Evolutionary conservation across 2,329 filamentous ascomycete species (phyloP).

Genomic region (Monosporascus sp.): DNA sequence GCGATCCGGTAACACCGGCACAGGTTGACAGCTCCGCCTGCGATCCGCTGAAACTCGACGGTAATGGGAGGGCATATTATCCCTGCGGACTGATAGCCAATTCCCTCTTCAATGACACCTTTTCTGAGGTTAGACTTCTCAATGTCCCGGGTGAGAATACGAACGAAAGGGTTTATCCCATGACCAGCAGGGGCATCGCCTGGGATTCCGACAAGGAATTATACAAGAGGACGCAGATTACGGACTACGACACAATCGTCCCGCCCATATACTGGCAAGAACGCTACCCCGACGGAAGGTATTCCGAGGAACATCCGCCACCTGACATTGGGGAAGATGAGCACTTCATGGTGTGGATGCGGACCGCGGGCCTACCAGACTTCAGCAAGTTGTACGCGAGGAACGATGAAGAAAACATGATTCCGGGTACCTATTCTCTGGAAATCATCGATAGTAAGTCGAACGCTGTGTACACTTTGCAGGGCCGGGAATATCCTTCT

Average conservation of each 20-base stretch:
- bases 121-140: conserved; percentile 58
- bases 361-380: conserved; percentile 84
- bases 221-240: conserved; percentile 66
- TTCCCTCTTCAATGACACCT: conserved; percentile 94
- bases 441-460: conserved; percentile 72
- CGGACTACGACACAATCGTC: conserved; percentile 52
- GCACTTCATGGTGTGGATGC: conserved; percentile 97
- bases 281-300: conserved; percentile 65
- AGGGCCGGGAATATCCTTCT: conserved; percentile 1
- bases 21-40: conserved; percentile 67
- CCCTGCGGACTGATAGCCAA: conserved; percentile 96
- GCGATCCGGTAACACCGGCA: conserved; percentile 52
- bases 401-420: conserved; percentile 68
- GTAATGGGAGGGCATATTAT: conserved; percentile 68
- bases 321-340: conserved; percentile 72
- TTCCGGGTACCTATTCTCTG: conserved; percentile 67
- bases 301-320: conserved; percentile 58
- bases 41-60: conserved; percentile 60
- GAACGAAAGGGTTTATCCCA: conserved; percentile 56
- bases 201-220: conserved; percentile 80
- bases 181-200: conserved; percentile 74
- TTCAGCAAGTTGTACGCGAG: conserved; percentile 91
- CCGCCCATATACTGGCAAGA: conserved; percentile 83
- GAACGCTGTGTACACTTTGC: not conserved
- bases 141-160: conserved; percentile 39